Conservation (phyloP, 768 basidiomycete species). For the Gymnopilus junonius region DNA sequence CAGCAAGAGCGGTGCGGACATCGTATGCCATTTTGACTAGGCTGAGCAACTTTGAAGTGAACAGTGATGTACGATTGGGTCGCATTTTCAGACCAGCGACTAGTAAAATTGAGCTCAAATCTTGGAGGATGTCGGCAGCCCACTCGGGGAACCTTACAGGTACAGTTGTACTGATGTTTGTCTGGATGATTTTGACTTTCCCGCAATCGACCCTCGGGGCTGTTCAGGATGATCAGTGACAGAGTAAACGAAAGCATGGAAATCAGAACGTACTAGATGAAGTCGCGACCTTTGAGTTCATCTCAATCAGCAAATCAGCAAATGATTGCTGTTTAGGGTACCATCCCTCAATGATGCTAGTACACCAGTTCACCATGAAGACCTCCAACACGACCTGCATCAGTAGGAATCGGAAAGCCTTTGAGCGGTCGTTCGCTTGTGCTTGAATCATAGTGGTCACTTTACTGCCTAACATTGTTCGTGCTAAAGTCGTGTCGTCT, state of each 20-base stretch:
- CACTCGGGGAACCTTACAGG: constrained; percentile 21
- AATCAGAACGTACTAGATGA: not conserved
- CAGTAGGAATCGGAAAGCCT: constrained; percentile 15
- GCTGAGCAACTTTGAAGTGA: constrained; percentile 20
- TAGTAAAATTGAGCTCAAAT: constrained; percentile 16
- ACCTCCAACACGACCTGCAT: constrained; percentile 26
- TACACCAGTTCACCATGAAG: constrained; percentile 29
- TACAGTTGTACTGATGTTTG: not conserved
- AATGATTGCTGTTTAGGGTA: constrained; percentile 28
- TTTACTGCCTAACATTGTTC: constrained; percentile 17
- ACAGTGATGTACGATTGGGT: constrained; percentile 6
- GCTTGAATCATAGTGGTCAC: constrained; percentile 20
- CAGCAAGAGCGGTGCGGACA: constrained; percentile 26
- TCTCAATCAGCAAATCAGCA: constrained; percentile 26
- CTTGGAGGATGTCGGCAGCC: constrained; percentile 23
- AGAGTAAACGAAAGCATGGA: not conserved
- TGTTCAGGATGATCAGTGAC: not conserved
- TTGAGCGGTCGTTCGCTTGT: constrained; percentile 8
- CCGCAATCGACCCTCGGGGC: constrained; percentile 19
- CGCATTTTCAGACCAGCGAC: constrained; percentile 21
- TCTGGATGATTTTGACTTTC: constrained; percentile 20
- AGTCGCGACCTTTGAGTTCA: constrained; percentile 11
- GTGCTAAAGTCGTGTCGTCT: constrained; percentile 5
- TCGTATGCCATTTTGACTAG: constrained; percentile 27
- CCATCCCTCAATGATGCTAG: constrained; percentile 25